A percentile compares a stretch with the other conserved stretches of the same genome.
Evolutionary conservation across 176 grass and related monocot species (phyloP).

Genomic region (Hordeum vulgare): MorexV3_pseudomolecules_assembly NC_058522.1:387533041-387533540

Average conservation of each 20-base stretch:
- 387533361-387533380: conserved; percentile 89
- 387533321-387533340: conserved; percentile 56
- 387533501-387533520: neutral
- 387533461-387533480: neutral
- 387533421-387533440: neutral
- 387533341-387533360: conserved; percentile 77
- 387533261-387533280: conserved; percentile 94
- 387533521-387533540: neutral
- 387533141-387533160: neutral
- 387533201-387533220: conserved; percentile 1
- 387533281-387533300: conserved; percentile 90
- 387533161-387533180: neutral
- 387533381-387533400: conserved; percentile 72
- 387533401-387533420: neutral
- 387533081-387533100: neutral
- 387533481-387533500: neutral
- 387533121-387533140: neutral
- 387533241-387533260: conserved; percentile 95
- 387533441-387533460: neutral
- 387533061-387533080: neutral
- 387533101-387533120: neutral
- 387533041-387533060: conserved; percentile 92
- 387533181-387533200: neutral
- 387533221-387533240: neutral
- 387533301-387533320: conserved; percentile 43